Percentiles rank a stretch among this genome's conserved stretches.
Evolutionary conservation across 2,329 filamentous ascomycete species (phyloP).

Genomic region (Epichloe festucae): DNA sequence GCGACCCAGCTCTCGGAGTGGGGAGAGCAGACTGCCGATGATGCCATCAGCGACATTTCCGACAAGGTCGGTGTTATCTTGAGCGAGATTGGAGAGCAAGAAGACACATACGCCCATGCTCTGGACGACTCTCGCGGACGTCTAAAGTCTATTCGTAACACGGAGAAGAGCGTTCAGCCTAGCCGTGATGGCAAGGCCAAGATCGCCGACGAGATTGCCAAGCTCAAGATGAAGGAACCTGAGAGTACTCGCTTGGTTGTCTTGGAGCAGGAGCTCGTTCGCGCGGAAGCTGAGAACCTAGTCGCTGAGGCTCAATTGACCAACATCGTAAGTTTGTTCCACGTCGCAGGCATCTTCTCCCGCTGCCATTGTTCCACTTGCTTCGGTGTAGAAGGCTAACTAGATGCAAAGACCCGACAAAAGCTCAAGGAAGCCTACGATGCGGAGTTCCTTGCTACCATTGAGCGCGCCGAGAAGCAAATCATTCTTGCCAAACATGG

Average conservation of each 20-base stretch:
- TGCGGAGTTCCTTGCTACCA: constrained; percentile 74
- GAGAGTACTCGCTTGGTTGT: constrained; percentile 67
- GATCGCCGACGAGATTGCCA: constrained; percentile 84
- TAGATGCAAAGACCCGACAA: constrained; percentile 87
- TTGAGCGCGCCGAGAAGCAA: constrained; percentile 95
- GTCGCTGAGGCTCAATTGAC: constrained; percentile 94
- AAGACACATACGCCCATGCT: constrained; percentile 74
- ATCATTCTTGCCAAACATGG: constrained; percentile 87
- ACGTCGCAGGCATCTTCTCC: not conserved
- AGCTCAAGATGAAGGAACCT: constrained; percentile 84
- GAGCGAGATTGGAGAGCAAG: constrained; percentile 86
- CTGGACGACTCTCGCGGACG: constrained; percentile 73
- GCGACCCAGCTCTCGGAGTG: constrained; percentile 89
- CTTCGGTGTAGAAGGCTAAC: not conserved
- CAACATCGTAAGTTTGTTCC: constrained; percentile 60
- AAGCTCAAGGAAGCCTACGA: constrained; percentile 95
- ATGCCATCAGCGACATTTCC: constrained; percentile 74
- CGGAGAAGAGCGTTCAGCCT: constrained; percentile 88
- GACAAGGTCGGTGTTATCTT: constrained; percentile 93
- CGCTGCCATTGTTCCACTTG: not conserved
- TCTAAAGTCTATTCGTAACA: constrained; percentile 89
- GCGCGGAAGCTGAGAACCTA: constrained; percentile 88
- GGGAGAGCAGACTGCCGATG: constrained; percentile 85
- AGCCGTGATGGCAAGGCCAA: constrained; percentile 77
- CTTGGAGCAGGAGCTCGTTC: constrained; percentile 90